A percentile compares a stretch with the other conserved stretches of the same genome.
Conservation (phyloP, 768 basidiomycete species). For the Ramaria sp. region DNA sequence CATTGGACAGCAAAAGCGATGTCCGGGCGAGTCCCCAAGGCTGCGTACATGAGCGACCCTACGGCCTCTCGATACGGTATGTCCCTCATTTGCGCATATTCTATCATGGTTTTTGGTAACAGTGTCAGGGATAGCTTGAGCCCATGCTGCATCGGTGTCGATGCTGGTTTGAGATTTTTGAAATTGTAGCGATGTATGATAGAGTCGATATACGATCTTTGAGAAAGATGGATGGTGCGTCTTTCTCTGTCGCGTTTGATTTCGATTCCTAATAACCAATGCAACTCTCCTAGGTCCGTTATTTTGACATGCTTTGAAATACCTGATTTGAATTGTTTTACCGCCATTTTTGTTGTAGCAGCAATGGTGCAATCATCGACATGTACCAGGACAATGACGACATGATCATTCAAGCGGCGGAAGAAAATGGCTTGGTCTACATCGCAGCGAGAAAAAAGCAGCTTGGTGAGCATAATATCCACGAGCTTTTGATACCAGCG, state of each 20-base stretch:
- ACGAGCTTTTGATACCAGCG: conserved; percentile 27
- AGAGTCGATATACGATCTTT: conserved; percentile 10
- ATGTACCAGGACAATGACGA: conserved; percentile 12
- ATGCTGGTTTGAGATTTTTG: not conserved
- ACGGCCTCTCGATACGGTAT: too few relatives aligned
- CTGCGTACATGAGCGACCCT: too few relatives aligned
- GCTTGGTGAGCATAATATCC: conserved; percentile 17
- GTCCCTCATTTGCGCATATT: too few relatives aligned
- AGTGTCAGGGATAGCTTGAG: not conserved
- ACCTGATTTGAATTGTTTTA: not conserved
- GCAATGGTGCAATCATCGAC: conserved; percentile 25
- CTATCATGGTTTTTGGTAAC: too few relatives aligned
- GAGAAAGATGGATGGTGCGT: conserved; percentile 9
- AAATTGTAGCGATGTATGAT: conserved; percentile 8
- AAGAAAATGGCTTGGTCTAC: conserved; percentile 20
- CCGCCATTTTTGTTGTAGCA: not conserved
- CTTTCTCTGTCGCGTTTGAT: conserved; percentile 14
- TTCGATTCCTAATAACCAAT: conserved; percentile 24
- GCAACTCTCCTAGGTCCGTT: not conserved
- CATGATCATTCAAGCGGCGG: not conserved
- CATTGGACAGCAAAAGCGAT: conserved; percentile 1
- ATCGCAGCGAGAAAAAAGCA: conserved; percentile 21
- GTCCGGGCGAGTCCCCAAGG: not conserved
- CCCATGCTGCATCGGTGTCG: conserved; percentile 6
- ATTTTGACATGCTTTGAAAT: not conserved